phyloP scores from a whole-genome alignment of 352 stramenopile genomes.

The Globisporangium takayamanum region DNA sequence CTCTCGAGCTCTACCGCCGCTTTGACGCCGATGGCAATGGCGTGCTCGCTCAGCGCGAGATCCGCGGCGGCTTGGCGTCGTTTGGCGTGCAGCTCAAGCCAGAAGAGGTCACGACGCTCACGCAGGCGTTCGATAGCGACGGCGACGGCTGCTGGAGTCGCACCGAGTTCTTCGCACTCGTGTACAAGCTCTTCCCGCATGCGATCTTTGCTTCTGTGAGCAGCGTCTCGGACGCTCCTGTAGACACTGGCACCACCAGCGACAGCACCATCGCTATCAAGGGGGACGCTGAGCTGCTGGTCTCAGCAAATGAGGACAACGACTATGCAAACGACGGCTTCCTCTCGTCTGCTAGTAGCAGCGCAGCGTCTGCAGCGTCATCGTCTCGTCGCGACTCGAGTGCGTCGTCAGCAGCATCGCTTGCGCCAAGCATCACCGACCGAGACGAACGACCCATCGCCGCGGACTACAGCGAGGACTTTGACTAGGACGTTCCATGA shows the following conservation, averaged over 20 bases:
- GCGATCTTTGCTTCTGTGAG: not conserved
- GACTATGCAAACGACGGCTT: constrained; percentile 21
- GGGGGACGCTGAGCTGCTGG: not conserved
- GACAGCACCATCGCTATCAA: not conserved
- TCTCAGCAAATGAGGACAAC: not conserved
- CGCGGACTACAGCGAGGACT: constrained; percentile 56
- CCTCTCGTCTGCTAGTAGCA: constrained; percentile 6
- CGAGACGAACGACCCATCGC: not conserved
- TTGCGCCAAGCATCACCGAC: not conserved
- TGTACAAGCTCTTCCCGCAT: constrained; percentile 29
- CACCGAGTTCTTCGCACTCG: constrained; percentile 40
- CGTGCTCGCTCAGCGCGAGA: constrained; percentile 42
- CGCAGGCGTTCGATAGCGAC: constrained; percentile 53
- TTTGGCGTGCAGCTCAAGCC: constrained; percentile 34
- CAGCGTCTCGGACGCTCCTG: not conserved
- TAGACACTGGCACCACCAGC: not conserved
- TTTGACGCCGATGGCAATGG: constrained; percentile 65
- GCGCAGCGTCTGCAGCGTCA: constrained; percentile 1
- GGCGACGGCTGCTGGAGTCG: constrained; percentile 45
- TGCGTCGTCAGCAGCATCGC: not conserved
- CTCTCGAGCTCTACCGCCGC: constrained; percentile 26
- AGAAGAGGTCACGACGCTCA: constrained; percentile 33
- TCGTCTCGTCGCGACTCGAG: not conserved
- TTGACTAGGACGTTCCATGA: constrained; percentile 23
- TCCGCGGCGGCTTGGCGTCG: constrained; percentile 35